Evolutionary conservation across 805 yeast species (phyloP), one percentile per base, ranked within the genome.

Genomic region (Diddensiella santjacobensis): DNA sequence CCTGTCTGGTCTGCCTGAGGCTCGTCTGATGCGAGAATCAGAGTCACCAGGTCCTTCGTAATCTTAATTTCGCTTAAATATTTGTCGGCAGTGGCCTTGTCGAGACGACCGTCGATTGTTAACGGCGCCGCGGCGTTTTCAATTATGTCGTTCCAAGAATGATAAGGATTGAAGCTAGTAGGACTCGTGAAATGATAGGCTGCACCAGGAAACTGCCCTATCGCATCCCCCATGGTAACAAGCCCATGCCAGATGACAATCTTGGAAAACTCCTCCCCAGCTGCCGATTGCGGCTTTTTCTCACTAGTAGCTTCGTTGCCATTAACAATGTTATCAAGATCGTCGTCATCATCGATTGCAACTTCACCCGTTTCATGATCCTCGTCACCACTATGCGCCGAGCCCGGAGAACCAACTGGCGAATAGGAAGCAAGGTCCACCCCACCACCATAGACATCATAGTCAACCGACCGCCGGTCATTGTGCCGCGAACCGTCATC

Each of bases 81-180:
- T 10, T 67, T 68, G 46, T 75, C 79, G 1, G 88, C 95, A 44
- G 66, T 70, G 3, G 53, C 47, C 3, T 69, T 59, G 57, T 78
- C 81, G 40, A 87, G 69, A 47, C 88, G 71, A 2, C 95, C 95
- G 51, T 79, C 82, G 40, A 86, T 66, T 24, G 68, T 67, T 54
- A 81, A 36, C n/a, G 60, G 56, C n/a, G 46, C 42, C 11, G 40
- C 40, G 15, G 52, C 20, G 45, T 55, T 53, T n/a, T 60, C 31
- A 6, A 53, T 40, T 2, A 47, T 22, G 3, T 53, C 45, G n/a
- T 48, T 44, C 68, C 67, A 64, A 18, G 48, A 24, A 22, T 40
- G 45, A 10, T 26, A 26, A 11, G 54, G 51, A 17, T 44, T 44
- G 40, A 53, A 29, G 52, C 47, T 48, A 67, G 63, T 50, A 42